A percentile compares a stretch with the other conserved stretches of the same genome.
These are phyloP conservation scores for Magnolia changhungtana DNA, from an alignment of 164 flowering plant species.

Conservation along the genomic window DNA sequence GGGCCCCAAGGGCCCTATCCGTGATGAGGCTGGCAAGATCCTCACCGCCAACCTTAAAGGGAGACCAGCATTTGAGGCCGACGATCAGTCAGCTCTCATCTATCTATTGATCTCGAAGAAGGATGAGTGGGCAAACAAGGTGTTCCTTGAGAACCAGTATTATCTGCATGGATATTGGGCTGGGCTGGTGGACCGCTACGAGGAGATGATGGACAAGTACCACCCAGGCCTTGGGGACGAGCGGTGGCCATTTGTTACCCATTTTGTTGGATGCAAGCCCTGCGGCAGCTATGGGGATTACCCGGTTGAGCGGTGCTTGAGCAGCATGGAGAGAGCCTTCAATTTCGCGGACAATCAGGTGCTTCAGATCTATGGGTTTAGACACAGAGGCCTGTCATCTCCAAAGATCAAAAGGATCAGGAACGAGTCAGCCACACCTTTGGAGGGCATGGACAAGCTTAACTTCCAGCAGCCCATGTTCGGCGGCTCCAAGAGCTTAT, in stretches of 20 bases:
- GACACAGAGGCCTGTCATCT: constrained; percentile 74
- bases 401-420: constrained; percentile 81
- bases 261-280: constrained; percentile 96
- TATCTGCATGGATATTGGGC: constrained; percentile 89
- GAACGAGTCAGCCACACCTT: constrained; percentile 69
- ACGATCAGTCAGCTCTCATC: constrained; percentile 92
- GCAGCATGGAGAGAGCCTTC: constrained; percentile 89
- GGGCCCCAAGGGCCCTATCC: constrained; percentile 83
- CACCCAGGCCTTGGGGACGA: constrained; percentile 92
- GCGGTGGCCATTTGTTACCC: constrained; percentile 97
- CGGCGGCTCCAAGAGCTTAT: constrained; percentile 23
- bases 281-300: constrained; percentile 94
- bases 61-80: constrained; percentile 86
- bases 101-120: constrained; percentile 69
- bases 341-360: constrained; percentile 97
- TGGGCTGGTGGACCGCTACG: constrained; percentile 77
- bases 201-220: constrained; percentile 86
- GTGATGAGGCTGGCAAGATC: constrained; percentile 85
- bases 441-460: constrained; percentile 57
- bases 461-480: constrained; percentile 52
- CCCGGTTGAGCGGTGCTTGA: constrained; percentile 77
- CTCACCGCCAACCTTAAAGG: constrained; percentile 76
- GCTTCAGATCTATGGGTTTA: constrained; percentile 76
- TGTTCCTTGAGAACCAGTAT: constrained; percentile 74
- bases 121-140: constrained; percentile 70